Evolutionary conservation across 2,329 filamentous ascomycete species (phyloP), one percentile per base, ranked within the genome.

Genomic region (Pezicula carpinea): DNA sequence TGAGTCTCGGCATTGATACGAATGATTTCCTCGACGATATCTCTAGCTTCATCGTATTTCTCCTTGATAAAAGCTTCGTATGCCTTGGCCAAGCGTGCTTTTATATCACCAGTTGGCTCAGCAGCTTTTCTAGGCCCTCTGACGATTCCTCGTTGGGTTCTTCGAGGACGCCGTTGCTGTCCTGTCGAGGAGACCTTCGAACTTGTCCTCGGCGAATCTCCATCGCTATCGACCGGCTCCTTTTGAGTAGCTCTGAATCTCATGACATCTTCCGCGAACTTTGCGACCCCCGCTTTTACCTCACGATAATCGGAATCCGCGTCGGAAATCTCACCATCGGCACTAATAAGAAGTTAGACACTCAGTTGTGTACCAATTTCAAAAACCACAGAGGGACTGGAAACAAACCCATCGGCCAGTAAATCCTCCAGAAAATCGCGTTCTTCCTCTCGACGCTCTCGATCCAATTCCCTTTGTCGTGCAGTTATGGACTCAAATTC

Each of bases 61-160:
- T 76, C 72, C 8, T 76, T 71, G 49, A 89, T 72, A 59, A 83
- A 90, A 4, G 82, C 79, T 50, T 83, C 74, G 49, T 82, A 87
- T 3, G 87, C 87, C 59, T 78, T 73, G 39, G 77, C 75, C 41
- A 90, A 73, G 35, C 83, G 72, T 34, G 78, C 72, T 58, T 84
- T 88, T 63, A 90, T 87, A 55, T 89, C 83, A 34, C 76, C 80
- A 38, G 83, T 79, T 14, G 83, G 84, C 61, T 87, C 84, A 7
- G 79, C 82, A 19, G 80, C 76, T 61, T 82, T 80, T 22, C 67
- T 66, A 40, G 69, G 69, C 14, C 71, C 69, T 55, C 64, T 61
- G 29, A 56, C 47, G 21, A 35, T 40, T 14, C 41, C 48, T 29
- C 43, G 43, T 4, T 50, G 41, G 15, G 43, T 21, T n/a, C 45